Conservation (phyloP, 441 rosid genomes). For the Erodium texanum region DNA sequence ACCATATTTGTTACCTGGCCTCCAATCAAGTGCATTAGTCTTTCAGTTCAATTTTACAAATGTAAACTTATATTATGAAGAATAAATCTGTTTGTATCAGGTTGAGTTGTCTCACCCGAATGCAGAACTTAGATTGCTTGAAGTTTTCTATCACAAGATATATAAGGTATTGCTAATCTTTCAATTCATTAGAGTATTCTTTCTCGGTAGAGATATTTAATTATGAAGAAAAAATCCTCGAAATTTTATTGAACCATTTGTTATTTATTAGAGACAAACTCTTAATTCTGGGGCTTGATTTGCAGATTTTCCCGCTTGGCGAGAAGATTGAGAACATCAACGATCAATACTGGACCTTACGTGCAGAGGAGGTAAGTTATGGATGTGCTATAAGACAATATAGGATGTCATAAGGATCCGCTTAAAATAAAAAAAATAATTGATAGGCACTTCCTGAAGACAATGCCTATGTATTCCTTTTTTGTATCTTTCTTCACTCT, state of each 20-base stretch:
- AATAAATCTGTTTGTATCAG: constrained; percentile 23
- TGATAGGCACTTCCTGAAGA: too few relatives aligned
- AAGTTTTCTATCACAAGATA: constrained; percentile 63
- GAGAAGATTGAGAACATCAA: constrained; percentile 68
- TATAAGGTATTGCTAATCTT: constrained; percentile 44
- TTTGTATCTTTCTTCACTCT: not conserved
- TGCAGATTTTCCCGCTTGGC: constrained; percentile 56
- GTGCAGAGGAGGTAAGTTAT: constrained; percentile 69
- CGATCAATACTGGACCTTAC: constrained; percentile 73
- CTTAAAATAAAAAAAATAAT: too few relatives aligned
- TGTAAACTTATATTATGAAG: not conserved
- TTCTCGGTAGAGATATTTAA: not conserved
- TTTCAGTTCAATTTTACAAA: not conserved
- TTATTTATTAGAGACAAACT: too few relatives aligned
- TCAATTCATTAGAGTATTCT: not conserved
- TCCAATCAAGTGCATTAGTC: not conserved
- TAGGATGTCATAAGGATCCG: too few relatives aligned
- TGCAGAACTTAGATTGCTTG: constrained; percentile 65
- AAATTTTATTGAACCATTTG: not conserved
- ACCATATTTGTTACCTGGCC: too few relatives aligned
- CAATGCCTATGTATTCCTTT: too few relatives aligned
- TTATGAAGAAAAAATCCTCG: not conserved
- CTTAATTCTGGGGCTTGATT: constrained; percentile 6
- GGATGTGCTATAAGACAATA: too few relatives aligned
- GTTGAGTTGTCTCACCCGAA: constrained; percentile 62